These are phyloP conservation scores for Alopecurus myosuroides DNA, from an alignment of 176 grass and related monocot genomes.

Conservation along the genomic window DNA sequence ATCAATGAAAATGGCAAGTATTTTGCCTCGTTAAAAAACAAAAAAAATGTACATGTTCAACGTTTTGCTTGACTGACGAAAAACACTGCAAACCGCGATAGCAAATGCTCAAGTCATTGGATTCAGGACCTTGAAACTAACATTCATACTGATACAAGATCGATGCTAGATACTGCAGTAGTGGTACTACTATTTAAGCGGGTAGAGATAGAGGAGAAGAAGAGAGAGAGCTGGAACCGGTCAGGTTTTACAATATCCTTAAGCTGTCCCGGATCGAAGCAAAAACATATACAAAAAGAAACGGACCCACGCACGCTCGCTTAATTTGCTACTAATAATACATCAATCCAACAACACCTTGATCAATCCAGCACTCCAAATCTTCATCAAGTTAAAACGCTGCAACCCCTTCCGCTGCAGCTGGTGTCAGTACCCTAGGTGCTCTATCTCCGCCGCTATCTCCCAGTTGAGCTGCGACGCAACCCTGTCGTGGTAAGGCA, in stretches of 20 bases:
- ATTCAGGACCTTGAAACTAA: constrained; percentile 10
- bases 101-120: background rate
- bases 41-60: too few species aligned
- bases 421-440: constrained; percentile 32
- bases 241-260: constrained; percentile 24
- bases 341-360: constrained; percentile 16
- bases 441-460: constrained; percentile 17
- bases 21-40: too few species aligned
- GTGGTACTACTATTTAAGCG: background rate
- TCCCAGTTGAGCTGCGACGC: constrained; percentile 94
- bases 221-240: background rate
- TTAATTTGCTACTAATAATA: background rate
- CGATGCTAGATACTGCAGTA: background rate
- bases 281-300: constrained; percentile 39
- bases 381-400: constrained; percentile 19
- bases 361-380: background rate
- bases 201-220: background rate
- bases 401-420: background rate
- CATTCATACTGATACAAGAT: background rate
- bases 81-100: background rate
- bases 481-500: constrained; percentile 85
- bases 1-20: too few species aligned
- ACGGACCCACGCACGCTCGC: background rate
- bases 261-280: background rate
- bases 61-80: background rate